phyloP scores from a whole-genome alignment of 352 stramenopile genomes.

The Pythium volutum region DNA sequence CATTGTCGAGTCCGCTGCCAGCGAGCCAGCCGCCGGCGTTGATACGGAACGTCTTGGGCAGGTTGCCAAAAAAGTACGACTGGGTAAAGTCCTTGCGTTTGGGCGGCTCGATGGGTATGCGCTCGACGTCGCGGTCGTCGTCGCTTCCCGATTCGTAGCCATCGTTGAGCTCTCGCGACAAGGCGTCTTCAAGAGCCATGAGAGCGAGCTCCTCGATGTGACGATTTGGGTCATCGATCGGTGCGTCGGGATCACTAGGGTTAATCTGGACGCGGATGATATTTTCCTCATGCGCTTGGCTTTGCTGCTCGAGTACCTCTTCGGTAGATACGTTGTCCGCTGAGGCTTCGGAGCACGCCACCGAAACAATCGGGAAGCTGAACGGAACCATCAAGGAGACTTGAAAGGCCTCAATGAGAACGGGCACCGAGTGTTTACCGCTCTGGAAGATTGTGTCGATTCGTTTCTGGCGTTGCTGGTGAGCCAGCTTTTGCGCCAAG shows the following conservation, averaged over 20 bases:
- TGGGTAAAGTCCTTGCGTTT: slow-evolving; percentile 66
- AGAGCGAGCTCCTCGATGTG: slow-evolving; percentile 25
- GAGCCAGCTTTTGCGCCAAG: slow-evolving; percentile 42
- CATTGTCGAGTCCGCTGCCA: slow-evolving; percentile 66
- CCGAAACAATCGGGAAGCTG: slow-evolving; percentile 22
- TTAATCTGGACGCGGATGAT: not conserved
- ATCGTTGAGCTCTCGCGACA: slow-evolving; percentile 32
- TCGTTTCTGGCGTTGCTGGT: slow-evolving; percentile 34
- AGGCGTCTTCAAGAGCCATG: slow-evolving; percentile 35
- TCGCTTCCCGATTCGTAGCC: slow-evolving; percentile 37
- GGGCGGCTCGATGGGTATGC: slow-evolving; percentile 31
- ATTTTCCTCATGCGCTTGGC: not conserved
- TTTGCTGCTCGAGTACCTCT: not conserved
- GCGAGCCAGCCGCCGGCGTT: slow-evolving; percentile 43
- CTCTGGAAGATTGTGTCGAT: slow-evolving; percentile 8
- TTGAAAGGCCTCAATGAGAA: slow-evolving; percentile 44
- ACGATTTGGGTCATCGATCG: slow-evolving; percentile 10
- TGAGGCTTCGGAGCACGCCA: too few relatives aligned
- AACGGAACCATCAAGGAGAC: slow-evolving; percentile 32
- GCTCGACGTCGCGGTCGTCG: slow-evolving; percentile 41
- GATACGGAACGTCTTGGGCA: slow-evolving; percentile 43
- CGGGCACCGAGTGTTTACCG: slow-evolving; percentile 40
- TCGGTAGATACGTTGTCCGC: not conserved
- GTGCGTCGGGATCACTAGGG: not conserved
- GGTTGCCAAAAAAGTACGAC: slow-evolving; percentile 72